A percentile compares a stretch with the other conserved stretches of the same genome.
These are phyloP conservation scores for Coprinellus aureogranulatus DNA, from an alignment of 768 basidiomycete species.

Conservation along the genomic window DNA sequence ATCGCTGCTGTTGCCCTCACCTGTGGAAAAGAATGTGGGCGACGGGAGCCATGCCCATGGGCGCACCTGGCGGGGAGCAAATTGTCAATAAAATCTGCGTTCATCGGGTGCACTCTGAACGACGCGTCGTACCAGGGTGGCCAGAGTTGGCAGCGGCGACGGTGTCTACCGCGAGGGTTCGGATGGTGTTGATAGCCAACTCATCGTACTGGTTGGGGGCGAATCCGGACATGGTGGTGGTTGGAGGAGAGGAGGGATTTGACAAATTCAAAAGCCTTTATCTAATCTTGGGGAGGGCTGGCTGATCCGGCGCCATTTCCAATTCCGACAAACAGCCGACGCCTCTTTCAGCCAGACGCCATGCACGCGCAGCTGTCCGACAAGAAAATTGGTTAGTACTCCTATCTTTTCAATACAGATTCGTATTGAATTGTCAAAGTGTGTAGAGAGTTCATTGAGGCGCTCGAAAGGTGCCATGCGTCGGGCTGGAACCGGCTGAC, in stretches of 20 bases:
- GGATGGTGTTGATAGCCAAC: slow-evolving; percentile 67
- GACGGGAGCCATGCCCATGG: slow-evolving; percentile 89
- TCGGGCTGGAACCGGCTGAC: slow-evolving; percentile 62
- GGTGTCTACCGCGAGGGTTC: slow-evolving; percentile 71
- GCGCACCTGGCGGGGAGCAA: slow-evolving; percentile 60
- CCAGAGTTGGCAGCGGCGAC: slow-evolving; percentile 91
- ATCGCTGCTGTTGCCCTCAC: slow-evolving; percentile 32
- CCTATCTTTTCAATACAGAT: slow-evolving; percentile 1
- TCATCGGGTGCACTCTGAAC: slow-evolving; percentile 7
- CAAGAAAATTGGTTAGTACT: slow-evolving; percentile 50
- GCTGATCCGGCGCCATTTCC: slow-evolving; percentile 3
- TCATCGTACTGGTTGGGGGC: slow-evolving; percentile 46
- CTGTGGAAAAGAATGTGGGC: slow-evolving; percentile 79
- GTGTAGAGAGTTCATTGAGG: slow-evolving; percentile 76
- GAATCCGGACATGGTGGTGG: slow-evolving; percentile 43
- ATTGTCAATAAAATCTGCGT: slow-evolving; percentile 12
- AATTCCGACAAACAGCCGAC: slow-evolving; percentile 7
- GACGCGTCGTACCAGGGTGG: slow-evolving; percentile 63
- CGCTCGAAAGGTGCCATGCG: slow-evolving; percentile 68
- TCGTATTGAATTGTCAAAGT: slow-evolving; percentile 33
- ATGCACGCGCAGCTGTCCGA: slow-evolving; percentile 74
- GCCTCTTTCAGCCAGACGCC: slow-evolving; percentile 3
- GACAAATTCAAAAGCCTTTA: slow-evolving; percentile 12
- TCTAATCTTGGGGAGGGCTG: slow-evolving; percentile 7
- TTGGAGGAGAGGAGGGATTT: slow-evolving; percentile 13